phyloP scores from a whole-genome alignment of 345 rosid species.

The Populus alba region DNA sequence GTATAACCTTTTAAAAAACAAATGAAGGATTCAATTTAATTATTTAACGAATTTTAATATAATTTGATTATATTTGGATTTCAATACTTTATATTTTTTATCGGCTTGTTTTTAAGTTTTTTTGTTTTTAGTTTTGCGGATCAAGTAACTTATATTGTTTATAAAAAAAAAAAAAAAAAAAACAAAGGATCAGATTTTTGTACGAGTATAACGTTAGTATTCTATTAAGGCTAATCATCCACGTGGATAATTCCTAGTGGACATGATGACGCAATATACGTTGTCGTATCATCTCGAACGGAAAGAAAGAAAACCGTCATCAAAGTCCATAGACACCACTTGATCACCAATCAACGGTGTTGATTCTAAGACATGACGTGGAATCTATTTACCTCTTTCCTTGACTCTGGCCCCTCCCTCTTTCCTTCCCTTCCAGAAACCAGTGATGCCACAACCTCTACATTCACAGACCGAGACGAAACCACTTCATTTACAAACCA shows the following conservation, averaged over 20 bases:
- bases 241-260: not conserved
- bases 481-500: not conserved
- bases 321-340: slow-evolving; percentile 5
- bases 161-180: too few species aligned
- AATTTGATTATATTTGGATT: too few species aligned
- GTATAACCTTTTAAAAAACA: too few species aligned
- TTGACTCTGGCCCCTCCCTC: not conserved
- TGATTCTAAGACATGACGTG: slow-evolving; percentile 29
- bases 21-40: too few species aligned
- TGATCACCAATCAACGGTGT: slow-evolving; percentile 23
- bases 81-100: too few species aligned
- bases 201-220: too few species aligned
- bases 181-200: too few species aligned
- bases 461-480: not conserved
- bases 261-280: not conserved
- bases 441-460: not conserved
- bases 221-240: not conserved
- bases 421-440: not conserved
- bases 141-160: too few species aligned
- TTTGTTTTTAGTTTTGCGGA: too few species aligned
- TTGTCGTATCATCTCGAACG: not conserved
- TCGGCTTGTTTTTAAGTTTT: too few species aligned
- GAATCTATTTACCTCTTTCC: not conserved
- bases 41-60: too few species aligned
- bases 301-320: not conserved